Evolutionary conservation across 495 filamentous ascomycete genomes (phyloP), one percentile per base, ranked within the genome.

Genomic region (Lasiosphaeria miniovina): DNA sequence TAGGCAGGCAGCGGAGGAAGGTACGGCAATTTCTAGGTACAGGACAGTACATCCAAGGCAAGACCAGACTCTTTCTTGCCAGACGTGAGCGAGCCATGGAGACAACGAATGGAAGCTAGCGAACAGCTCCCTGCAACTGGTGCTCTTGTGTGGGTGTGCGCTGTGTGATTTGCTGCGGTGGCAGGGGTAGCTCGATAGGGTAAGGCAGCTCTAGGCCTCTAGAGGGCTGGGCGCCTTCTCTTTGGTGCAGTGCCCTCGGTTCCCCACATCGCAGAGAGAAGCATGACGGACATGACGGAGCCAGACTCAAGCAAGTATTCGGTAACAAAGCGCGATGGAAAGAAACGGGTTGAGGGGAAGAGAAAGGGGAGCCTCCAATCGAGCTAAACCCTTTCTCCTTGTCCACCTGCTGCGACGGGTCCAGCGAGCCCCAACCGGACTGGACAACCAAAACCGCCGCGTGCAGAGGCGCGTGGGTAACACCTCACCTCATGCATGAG

Each of bases 41-140:
- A 24, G 24, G 24, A 24, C 24, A 24, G 24, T 61, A 68, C 59
- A 69, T 65, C 35, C 12, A 52, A 69, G 64, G 64, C 58, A 65
- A 61, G 62, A 67, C 50, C 54, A 65, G 61, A 63, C 63, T 59
- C 43, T 4, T 10, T n/a, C 43, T 15, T n/a, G 11, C 33, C 51
- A 24, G 51, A 45, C 34, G n/a, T n/a, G 14, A 7, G 9, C 50
- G 61, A 64, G 59, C 63, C 66, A 59, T 68, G 54, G 64, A 69
- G 64, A 54, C 64, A 53, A 34, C 41, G 54, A 56, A 54, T 53
- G 54, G 41, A 60, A 52, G 55, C 60, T 60, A 64, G 62, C 57
- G 61, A 57, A 59, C 59, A 68, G 66, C 59, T 65, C 66, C 66
- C 68, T 68, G 68, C 64, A 67, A 63, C 49, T 51, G 49, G 41